These are phyloP conservation scores for Quercus rubra DNA, from an alignment of 306 rosid genomes.

Conservation along the genomic window DNA sequence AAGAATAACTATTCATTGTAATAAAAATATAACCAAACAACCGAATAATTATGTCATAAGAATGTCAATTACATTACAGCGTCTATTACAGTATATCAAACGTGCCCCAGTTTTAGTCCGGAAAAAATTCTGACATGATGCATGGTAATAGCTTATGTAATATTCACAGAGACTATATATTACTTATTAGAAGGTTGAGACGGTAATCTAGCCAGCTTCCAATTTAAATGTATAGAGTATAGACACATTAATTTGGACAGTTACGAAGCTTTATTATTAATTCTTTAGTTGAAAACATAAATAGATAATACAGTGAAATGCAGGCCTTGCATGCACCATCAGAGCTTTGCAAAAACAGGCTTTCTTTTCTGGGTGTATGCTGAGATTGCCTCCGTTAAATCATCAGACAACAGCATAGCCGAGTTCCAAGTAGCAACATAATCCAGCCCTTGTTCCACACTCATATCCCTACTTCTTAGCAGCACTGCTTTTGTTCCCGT, in stretches of 20 bases:
- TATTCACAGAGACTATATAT: too few relatives aligned
- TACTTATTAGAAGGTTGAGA: neutral
- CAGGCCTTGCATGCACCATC: slow-evolving; percentile 7
- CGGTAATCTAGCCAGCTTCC: neutral
- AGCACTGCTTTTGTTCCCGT: slow-evolving; percentile 78
- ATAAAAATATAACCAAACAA: too few relatives aligned
- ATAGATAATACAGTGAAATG: neutral
- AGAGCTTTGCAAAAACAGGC: slow-evolving; percentile 74
- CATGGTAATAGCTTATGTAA: too few relatives aligned
- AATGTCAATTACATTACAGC: too few relatives aligned
- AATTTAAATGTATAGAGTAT: neutral
- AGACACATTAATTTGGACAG: neutral
- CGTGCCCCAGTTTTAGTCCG: too few relatives aligned
- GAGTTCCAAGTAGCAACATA: slow-evolving; percentile 86
- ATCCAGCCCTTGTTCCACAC: slow-evolving; percentile 74
- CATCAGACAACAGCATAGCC: slow-evolving; percentile 54
- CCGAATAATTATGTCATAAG: too few relatives aligned
- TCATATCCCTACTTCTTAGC: slow-evolving; percentile 68
- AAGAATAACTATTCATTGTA: too few relatives aligned
- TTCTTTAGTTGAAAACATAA: neutral
- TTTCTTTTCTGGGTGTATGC: slow-evolving; percentile 56
- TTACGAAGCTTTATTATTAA: neutral
- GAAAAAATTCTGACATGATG: too few relatives aligned
- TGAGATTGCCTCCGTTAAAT: slow-evolving; percentile 55
- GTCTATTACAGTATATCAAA: too few relatives aligned